Base-by-base conservation (phyloP, 75 land plant species). In the Pinus taeda region DNA sequence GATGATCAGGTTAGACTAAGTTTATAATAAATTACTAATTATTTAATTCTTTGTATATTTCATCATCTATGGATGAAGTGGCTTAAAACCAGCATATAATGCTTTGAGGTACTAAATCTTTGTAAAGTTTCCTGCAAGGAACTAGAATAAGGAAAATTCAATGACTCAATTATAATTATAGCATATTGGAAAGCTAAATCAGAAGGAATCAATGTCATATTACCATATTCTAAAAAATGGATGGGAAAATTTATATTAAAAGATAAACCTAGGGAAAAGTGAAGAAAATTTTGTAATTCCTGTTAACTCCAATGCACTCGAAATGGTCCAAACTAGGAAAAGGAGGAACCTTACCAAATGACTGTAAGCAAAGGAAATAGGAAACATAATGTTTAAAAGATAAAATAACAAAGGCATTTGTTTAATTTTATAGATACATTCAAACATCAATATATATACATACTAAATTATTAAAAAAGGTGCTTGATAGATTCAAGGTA, bases 271-370 rank as follows among this genome's bases (percentile, higher is more conserved):
- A 2, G 36, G 58, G 36, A 56, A 73, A 73, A 24, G 75, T 53
- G 75, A 73, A 22, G 58, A 29, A 73, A 29, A 55, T 56, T 56
- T 7, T 55, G 17, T 0, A 14, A 73, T 15, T 53, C 76, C 78
- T 36, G 73, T 18, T 74, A 64, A 24, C 61, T 79, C 85, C 71
- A 61, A 77, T 15, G 56, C 76, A n/a, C 74, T 82, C 74, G 82
- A 62, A 65, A 83, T 79, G 77, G 89, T 81, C 73, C 93, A 62
- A 53, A 65, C 85, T 73, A 83, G 57, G 76, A 95, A 95, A 59
- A 95, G 77, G 12, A 93, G 15, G 71, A 95, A 95, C 2, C 96
- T 96, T 7, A 82, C 74, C 76, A 93, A 85, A 86, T 95, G 98
- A 84, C 98, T 93, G 93, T 57, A 59, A 15, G 64, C 60, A 22